Conservation (phyloP, 2,329 filamentous ascomycete species). For the Hymenoscyphus fraxineus region DNA sequence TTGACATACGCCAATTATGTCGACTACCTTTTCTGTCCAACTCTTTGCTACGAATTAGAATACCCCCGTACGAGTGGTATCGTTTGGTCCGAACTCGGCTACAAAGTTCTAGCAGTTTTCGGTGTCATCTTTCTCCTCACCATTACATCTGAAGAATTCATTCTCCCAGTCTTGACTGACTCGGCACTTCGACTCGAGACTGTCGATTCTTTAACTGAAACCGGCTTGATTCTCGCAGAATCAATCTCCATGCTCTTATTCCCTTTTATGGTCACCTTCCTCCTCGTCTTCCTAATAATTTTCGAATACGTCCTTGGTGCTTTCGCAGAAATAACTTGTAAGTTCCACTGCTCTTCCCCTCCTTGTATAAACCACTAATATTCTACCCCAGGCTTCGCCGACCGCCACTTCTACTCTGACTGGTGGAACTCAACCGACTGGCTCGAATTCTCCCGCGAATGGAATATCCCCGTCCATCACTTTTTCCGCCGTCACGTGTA, state of each 20-base stretch:
- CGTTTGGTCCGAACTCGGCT: slow-evolving; percentile 75
- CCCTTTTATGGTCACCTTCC: slow-evolving; percentile 93
- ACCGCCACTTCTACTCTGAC: slow-evolving; percentile 86
- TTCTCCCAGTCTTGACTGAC: slow-evolving; percentile 80
- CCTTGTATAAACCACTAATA: background rate
- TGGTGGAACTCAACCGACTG: slow-evolving; percentile 80
- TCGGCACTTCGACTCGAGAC: slow-evolving; percentile 54
- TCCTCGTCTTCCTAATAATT: slow-evolving; percentile 95
- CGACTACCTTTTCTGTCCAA: slow-evolving; percentile 89
- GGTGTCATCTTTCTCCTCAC: slow-evolving; percentile 95
- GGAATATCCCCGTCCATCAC: slow-evolving; percentile 96
- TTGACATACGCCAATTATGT: slow-evolving; percentile 76
- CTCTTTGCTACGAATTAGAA: slow-evolving; percentile 94
- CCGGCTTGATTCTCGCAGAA: slow-evolving; percentile 77
- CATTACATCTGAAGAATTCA: slow-evolving; percentile 89
- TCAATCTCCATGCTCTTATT: slow-evolving; percentile 89
- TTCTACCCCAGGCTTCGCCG: slow-evolving; percentile 58
- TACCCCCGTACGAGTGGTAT: slow-evolving; percentile 78
- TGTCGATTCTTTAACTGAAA: slow-evolving; percentile 51
- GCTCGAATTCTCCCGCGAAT: slow-evolving; percentile 94
- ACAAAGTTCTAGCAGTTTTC: slow-evolving; percentile 85
- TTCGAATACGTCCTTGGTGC: slow-evolving; percentile 96
- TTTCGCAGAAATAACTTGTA: slow-evolving; percentile 84
- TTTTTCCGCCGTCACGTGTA: slow-evolving; percentile 96
- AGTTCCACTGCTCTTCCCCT: background rate